Base-by-base conservation (phyloP, 345 rosid species). In the Melaleuca alternifolia region DNA sequence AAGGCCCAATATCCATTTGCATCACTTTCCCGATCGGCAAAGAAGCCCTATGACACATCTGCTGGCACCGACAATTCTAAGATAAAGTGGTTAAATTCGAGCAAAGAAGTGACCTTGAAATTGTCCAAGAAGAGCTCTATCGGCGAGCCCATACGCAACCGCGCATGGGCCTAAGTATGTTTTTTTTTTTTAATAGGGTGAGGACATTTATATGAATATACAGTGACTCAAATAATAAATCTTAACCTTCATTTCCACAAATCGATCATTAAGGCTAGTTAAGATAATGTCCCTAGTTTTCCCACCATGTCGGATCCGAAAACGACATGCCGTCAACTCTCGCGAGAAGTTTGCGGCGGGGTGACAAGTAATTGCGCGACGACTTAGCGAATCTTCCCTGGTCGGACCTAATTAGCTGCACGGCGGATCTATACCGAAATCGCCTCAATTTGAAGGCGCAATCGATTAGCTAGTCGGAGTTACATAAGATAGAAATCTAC, bases 121-220 rank as follows among this genome's bases (percentile, higher is more conserved):
- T 57, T 57, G 30, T 26, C 14, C 30, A 26, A n/a, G 16, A n/a
- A 59, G 16, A 12, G 33, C n/a, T 26, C 3, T 10, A 26, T 57
- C 1, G 7, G 16, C 16, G n/a, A 59, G 65, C 65, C 65, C 65
- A 59, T n/a, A 59, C 26, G 65, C 16, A 14, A 59, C 65, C 65
- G 1, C 1, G 16, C 30, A n/a, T 59, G 33, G 8, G 33, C 0
- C 65, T n/a, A 59, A 16, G 33, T n/a, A n/a, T n/a, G 5, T 6
- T 59, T 26, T 26, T 5, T 26, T 23, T 11, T 10, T 2, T 23
- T 54, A 5, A 54, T 26, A 0, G 7, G 65, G 65, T 12, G 16
- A 59, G 3, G 16, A 11, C 65, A 59, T 26, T 59, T n/a, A 59
- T 11, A 59, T 59, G 65, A 59, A 59, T 26, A 59, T 26, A 28